These are phyloP conservation scores for Colletotrichum lupini DNA, from an alignment of 2,329 filamentous ascomycete species.

Conservation along the genomic window DNA sequence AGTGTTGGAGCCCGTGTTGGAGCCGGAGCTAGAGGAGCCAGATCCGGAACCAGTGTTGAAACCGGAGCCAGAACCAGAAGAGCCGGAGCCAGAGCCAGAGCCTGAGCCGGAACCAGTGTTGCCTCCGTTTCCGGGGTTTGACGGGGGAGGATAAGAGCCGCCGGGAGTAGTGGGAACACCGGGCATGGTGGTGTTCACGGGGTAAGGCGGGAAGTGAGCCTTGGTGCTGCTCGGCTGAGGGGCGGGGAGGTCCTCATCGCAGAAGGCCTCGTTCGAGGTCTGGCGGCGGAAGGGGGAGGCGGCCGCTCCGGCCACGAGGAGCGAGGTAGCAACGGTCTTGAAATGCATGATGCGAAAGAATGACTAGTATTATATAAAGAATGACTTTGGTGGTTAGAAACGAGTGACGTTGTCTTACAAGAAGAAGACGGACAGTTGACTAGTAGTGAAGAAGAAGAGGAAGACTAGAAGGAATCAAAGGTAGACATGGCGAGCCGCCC, in stretches of 20 bases:
- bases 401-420: constrained; percentile 28
- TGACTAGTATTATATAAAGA: constrained; percentile 17
- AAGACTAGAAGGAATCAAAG: background rate
- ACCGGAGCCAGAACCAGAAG: background rate
- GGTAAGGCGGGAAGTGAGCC: constrained; percentile 18
- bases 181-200: constrained; percentile 26
- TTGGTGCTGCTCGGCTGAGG: constrained; percentile 11
- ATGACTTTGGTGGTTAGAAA: constrained; percentile 20
- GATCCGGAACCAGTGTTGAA: background rate
- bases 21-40: background rate
- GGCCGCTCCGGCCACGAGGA: constrained; percentile 34
- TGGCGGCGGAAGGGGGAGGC: constrained; percentile 29
- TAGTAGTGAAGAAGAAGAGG: background rate
- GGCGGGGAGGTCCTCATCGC: constrained; percentile 23
- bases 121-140: constrained; percentile 1
- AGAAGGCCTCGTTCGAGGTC: constrained; percentile 29
- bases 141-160: background rate
- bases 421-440: background rate
- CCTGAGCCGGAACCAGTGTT: background rate
- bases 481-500: background rate
- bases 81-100: background rate
- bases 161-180: constrained; percentile 18
- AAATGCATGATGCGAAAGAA: constrained; percentile 28
- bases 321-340: constrained; percentile 26
- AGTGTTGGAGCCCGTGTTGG: background rate